These are phyloP conservation scores for Lavandula angustifolia DNA, from an alignment of 257 asterid genomes.

Conservation along the genomic window DNA sequence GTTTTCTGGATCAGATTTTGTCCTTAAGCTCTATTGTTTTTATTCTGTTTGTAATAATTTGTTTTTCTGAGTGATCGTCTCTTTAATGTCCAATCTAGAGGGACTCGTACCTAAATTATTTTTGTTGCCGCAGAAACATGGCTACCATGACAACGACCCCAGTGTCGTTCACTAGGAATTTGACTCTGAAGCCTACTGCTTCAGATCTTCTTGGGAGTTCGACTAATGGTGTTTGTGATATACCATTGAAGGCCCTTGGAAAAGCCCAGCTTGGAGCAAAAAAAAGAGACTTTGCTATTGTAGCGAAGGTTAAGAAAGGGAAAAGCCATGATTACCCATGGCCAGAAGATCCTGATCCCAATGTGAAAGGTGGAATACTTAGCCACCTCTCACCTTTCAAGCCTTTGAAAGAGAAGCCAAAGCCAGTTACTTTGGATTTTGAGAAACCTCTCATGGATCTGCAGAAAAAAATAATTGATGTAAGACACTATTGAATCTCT, in stretches of 20 bases:
- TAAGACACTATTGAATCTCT: constrained; percentile 32
- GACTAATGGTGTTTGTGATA: constrained; percentile 56
- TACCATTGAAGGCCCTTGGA: constrained; percentile 68
- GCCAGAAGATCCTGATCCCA: constrained; percentile 73
- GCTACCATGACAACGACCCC: constrained; percentile 64
- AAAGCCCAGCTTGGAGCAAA: constrained; percentile 55
- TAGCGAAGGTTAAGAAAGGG: constrained; percentile 57
- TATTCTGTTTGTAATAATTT: background rate
- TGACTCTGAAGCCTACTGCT: constrained; percentile 58
- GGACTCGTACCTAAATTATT: background rate
- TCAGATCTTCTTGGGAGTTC: constrained; percentile 84
- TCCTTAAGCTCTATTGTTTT: constrained; percentile 4
- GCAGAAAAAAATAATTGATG: constrained; percentile 78
- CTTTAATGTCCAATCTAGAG: constrained; percentile 9
- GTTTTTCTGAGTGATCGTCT: background rate
- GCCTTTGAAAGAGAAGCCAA: constrained; percentile 88
- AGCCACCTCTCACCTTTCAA: constrained; percentile 80
- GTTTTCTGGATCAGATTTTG: constrained; percentile 8
- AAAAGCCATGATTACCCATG: constrained; percentile 76
- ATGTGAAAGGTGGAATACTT: constrained; percentile 82
- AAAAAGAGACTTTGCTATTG: constrained; percentile 49
- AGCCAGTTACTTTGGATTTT: constrained; percentile 88
- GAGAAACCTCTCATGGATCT: constrained; percentile 83
- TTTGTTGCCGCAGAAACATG: constrained; percentile 38
- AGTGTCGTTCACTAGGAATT: constrained; percentile 50